phyloP scores from a whole-genome alignment of 257 asterid genomes.

The Solanum medicagineum region DNA sequence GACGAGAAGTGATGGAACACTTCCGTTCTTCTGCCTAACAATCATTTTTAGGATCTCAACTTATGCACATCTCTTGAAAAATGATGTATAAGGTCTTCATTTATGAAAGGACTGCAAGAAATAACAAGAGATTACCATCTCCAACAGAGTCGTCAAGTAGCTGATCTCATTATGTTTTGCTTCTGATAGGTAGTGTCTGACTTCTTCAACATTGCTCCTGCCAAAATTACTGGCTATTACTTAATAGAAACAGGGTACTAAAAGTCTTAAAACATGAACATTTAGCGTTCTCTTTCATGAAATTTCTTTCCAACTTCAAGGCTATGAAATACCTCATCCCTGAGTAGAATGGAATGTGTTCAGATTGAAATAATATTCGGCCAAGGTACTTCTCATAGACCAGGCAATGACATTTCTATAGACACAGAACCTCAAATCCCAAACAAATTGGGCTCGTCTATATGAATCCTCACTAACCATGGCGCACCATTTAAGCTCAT shows the following conservation, averaged over 20 bases:
- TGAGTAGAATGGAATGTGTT: background rate
- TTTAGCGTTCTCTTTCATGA: background rate
- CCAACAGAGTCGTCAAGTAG: constrained; percentile 35
- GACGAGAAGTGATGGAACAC: constrained; percentile 25
- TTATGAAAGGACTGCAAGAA: background rate
- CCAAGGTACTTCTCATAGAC: background rate
- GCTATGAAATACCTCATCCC: background rate
- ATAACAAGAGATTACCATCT: constrained; percentile 30
- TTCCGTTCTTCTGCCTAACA: constrained; percentile 59
- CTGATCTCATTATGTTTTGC: constrained; percentile 46
- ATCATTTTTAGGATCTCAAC: background rate
- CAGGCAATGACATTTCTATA: background rate
- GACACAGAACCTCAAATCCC: background rate
- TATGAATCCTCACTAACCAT: background rate
- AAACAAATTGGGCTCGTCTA: background rate
- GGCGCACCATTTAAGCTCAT: background rate
- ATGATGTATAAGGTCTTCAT: background rate
- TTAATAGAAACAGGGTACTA: background rate
- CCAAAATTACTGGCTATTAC: constrained; percentile 11
- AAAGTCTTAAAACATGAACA: background rate
- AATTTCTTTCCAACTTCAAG: background rate
- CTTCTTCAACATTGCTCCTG: constrained; percentile 62
- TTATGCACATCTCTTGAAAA: background rate
- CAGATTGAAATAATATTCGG: background rate
- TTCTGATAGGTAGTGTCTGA: constrained; percentile 26